Base-by-base conservation (phyloP, 148 eudicot genomes). In the Chenopodium suecicum region DNA sequence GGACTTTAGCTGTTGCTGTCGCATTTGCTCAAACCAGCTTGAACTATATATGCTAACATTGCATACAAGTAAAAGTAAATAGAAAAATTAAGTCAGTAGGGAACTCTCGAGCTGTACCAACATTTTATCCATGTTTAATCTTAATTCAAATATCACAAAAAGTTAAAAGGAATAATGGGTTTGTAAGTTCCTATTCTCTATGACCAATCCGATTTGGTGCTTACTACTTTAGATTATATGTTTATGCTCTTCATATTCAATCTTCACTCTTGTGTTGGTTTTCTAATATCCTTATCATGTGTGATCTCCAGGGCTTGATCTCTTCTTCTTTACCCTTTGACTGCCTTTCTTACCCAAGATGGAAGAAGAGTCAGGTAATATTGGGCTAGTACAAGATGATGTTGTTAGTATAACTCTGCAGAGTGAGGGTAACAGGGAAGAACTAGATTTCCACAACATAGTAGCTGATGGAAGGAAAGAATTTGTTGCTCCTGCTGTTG, bases 401-500 rank as follows among this genome's bases (percentile, higher is more conserved):
- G 80, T 88, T 69, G 79, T 80, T 63, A 62, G 63, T 70, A 83
- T 79, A 71, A 76, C 75, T 77, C 22, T 77, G 46, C 84, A 76
- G 70, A 82, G 70, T 79, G 86, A 75, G 9, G 79, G 82, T 66
- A 88, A 80, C 48, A 84, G 82, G 68, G 76, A 74, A 29, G 82
- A 73, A 47, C 78, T 78, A 44, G 87, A 82, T 75, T 70, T 52
- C 77, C 86, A 80, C 78, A 87, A 80, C 62, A 79, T 82, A 13
- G 25, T 70, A 68, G 64, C 86, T 79, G 87, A 80, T 73, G 88
- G 80, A 47, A 85, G 80, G 76, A 91, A 88, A 82, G 94, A 88
- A 74, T 94, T 92, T 85, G 94, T 87, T 34, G 85, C 96, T 44
- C 96, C 98, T 58, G 88, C 93, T 23, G 87, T 84, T 6, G 96